phyloP scores from a whole-genome alignment of 2,329 filamentous ascomycete species.

The Raffaelea ambrosiae region DNA sequence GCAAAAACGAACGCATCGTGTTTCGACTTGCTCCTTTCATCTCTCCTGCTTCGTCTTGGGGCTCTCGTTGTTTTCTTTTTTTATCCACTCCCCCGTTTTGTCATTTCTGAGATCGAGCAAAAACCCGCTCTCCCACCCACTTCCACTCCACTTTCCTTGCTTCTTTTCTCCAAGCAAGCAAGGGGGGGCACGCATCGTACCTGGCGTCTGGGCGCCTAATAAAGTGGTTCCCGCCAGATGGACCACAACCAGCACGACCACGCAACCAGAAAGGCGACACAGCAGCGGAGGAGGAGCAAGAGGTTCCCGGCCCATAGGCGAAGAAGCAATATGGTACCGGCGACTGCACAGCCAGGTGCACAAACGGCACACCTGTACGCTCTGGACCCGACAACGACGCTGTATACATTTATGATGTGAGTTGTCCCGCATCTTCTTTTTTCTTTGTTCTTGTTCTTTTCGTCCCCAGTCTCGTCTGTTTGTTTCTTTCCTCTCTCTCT shows the following conservation, averaged over 20 bases:
- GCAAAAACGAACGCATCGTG: no score
- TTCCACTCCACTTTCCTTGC: constrained; percentile 7
- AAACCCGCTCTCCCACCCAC: constrained; percentile 3
- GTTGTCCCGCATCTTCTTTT: constrained; percentile 15
- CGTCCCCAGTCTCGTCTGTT: background rate
- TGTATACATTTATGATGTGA: constrained; percentile 63
- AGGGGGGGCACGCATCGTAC: background rate
- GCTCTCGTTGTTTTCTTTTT: background rate
- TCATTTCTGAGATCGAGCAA: background rate
- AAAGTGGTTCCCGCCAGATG: background rate
- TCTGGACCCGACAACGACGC: constrained; percentile 56
- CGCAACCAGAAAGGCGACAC: background rate
- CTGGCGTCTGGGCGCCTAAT: background rate
- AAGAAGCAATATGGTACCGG: background rate
- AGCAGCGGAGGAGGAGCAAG: no score
- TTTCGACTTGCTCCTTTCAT: no score
- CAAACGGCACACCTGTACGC: constrained; percentile 4
- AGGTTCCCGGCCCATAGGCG: background rate
- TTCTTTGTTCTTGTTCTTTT: constrained; percentile 12
- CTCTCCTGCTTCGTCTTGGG: background rate
- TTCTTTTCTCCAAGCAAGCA: background rate
- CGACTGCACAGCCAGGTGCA: no score
- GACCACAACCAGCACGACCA: background rate
- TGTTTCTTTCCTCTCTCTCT: constrained; percentile 11
- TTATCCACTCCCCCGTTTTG: background rate